A percentile compares a stretch with the other conserved stretches of the same genome.
phyloP scores from a whole-genome alignment of 2,329 filamentous ascomycete genomes.

The Plenodomus lindquistii region DNA sequence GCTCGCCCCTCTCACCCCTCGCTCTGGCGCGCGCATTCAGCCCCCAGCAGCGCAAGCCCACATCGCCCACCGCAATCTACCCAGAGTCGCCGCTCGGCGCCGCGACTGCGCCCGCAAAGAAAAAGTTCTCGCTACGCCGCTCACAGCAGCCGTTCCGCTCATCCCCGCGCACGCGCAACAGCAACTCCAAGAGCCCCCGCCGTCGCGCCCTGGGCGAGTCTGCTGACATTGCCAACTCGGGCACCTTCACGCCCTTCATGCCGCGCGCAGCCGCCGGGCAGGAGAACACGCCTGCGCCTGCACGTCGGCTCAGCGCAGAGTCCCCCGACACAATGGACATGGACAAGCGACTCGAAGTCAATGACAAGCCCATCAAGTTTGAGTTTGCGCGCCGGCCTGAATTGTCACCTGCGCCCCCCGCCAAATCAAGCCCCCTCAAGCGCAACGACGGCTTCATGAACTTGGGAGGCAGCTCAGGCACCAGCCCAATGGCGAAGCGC shows the following conservation, averaged over 20 bases:
- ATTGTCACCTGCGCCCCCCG: conserved; percentile 49
- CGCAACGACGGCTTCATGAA: conserved; percentile 90
- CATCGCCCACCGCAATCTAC: conserved; percentile 54
- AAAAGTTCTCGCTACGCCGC: conserved; percentile 56
- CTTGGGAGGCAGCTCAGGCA: conserved; percentile 74
- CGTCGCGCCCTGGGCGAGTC: conserved; percentile 70
- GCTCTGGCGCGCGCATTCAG: conserved; percentile 51
- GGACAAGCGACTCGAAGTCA: conserved; percentile 49
- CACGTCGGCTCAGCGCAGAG: conserved; percentile 34
- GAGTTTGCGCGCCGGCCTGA: conserved; percentile 46
- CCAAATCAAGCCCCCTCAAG: conserved; percentile 82
- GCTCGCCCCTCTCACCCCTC: conserved; percentile 50
- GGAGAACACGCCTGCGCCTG: conserved; percentile 45
- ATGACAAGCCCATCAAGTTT: conserved; percentile 53
- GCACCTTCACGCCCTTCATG: conserved; percentile 65
- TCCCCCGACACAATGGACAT: conserved; percentile 33
- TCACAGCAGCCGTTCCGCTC: conserved; percentile 56
- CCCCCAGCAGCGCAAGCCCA: conserved; percentile 51
- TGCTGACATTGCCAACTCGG: conserved; percentile 72
- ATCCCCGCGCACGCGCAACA: conserved; percentile 68
- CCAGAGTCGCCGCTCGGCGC: conserved; percentile 60
- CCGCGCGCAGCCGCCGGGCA: conserved; percentile 54
- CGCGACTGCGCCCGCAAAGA: conserved; percentile 63
- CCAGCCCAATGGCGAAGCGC: conserved; percentile 88
- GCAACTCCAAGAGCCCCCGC: conserved; percentile 73